Evolutionary conservation across 208 protist species (phyloP), one percentile per base, ranked within the genome.

Genomic region (Histomonas meleagridis): DNA sequence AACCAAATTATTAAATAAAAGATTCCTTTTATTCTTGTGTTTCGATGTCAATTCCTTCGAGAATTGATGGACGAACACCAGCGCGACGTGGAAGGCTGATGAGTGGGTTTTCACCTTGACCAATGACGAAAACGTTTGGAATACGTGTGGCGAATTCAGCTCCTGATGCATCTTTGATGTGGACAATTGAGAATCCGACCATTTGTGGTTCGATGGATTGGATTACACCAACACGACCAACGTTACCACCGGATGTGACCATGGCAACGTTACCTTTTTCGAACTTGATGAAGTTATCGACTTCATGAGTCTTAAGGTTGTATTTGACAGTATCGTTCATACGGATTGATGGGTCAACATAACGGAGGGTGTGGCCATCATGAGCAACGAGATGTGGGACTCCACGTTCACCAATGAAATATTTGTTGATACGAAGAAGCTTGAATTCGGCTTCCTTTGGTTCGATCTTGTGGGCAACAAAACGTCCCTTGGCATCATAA

Each of bases 401-500:
- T 23, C 35, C 92, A 4, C 57, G 23, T 70, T 93, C 78, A 14
- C 92, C 92, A 16, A 62, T 92, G 7, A 57, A 53, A 60, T n/a
- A 69, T 7, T 92, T 65, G 92, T 93, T 93, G 46, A 81, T 35
- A 14, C 43, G 35, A 43, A 94, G 69, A 51, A 93, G 92, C 48
- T 57, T 92, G 78, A 94, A 57, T 28, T 62, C 92, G 91, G 96
- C 95, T 94, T 99, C 98, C 69, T 97, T 95, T 90, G 95, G 94
- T 69, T 94, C 95, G 94, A 99, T 97, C 92, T 95, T 96, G 95
- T 99, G 96, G 40, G 99, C 90, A 1, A 95, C 93, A 96, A 99
- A 99, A 93, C 98, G 95, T 92, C 98, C 98, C 96, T 99, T 99
- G 92, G 96, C 96, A 95, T 99, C 98, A 95, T 98, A 99, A 53